These are phyloP conservation scores for Ganoderma sp. DNA, from an alignment of 1,284 basidiomycete genomes.

Conservation along the genomic window DNA sequence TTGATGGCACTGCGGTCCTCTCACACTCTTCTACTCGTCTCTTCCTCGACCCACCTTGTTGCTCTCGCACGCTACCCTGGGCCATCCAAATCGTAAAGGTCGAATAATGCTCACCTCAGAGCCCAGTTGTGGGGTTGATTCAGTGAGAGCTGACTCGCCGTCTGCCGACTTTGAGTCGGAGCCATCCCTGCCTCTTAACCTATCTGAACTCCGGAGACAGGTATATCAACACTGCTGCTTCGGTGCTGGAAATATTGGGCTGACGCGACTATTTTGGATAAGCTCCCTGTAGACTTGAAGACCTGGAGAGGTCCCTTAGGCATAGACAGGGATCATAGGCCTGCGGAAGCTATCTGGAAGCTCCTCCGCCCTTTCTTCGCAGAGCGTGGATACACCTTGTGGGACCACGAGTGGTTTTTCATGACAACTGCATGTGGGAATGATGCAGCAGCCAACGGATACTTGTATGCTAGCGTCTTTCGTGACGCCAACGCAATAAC, in stretches of 20 bases:
- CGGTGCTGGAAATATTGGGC: no score
- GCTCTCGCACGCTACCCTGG: no score
- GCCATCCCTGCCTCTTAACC: neutral
- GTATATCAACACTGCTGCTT: neutral
- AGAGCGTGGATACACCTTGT: neutral
- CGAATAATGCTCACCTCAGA: no score
- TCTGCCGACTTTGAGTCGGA: neutral
- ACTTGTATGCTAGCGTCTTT: neutral
- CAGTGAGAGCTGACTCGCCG: neutral
- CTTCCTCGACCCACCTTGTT: no score
- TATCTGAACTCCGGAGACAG: neutral
- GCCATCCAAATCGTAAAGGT: no score
- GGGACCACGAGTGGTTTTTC: neutral
- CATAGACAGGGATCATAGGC: neutral
- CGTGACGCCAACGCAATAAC: neutral
- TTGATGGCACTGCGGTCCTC: no score
- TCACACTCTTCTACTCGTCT: no score
- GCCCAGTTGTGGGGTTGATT: no score
- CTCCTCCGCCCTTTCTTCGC: neutral
- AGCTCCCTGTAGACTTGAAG: neutral
- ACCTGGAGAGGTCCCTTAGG: neutral
- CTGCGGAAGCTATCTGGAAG: slow-evolving; percentile 1
- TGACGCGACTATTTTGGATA: neutral
- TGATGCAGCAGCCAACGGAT: neutral
- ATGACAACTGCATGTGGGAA: neutral